These are phyloP conservation scores for Ophiostoma himal-ulmi DNA, from an alignment of 2,329 filamentous ascomycete species.

Conservation along the genomic window DNA sequence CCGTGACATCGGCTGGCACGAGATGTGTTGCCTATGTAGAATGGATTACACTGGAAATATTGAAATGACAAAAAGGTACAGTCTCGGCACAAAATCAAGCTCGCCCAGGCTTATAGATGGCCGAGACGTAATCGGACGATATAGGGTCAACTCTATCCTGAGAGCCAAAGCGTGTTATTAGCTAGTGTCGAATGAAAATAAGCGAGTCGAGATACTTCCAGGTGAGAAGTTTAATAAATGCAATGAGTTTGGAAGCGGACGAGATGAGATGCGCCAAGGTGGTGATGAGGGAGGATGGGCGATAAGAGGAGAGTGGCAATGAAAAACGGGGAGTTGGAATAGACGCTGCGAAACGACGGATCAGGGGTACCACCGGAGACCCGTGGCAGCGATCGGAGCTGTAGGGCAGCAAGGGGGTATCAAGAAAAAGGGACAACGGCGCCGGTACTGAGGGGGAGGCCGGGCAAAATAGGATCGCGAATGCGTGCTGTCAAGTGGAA, in stretches of 20 bases:
- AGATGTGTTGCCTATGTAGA: not conserved
- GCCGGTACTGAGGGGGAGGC: not conserved
- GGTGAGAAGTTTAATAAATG: not conserved
- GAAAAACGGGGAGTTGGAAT: not conserved
- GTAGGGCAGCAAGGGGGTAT: not conserved
- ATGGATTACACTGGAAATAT: not conserved
- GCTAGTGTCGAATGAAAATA: not conserved
- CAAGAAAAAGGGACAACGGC: not conserved
- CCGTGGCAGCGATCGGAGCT: not conserved
- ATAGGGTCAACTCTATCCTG: not conserved
- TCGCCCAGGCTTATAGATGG: not conserved
- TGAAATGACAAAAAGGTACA: not conserved
- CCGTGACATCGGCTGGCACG: constrained; percentile 1
- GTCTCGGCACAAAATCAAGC: not conserved
- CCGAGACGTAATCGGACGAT: not conserved
- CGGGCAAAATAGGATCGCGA: not conserved
- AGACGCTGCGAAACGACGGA: not conserved
- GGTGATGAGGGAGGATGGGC: not conserved
- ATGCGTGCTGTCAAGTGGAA: not conserved
- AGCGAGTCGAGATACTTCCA: not conserved
- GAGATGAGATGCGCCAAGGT: not conserved
- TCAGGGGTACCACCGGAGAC: not conserved
- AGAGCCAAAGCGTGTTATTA: not conserved
- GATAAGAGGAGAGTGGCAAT: not conserved
- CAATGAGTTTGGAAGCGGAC: not conserved